Percentiles rank a stretch among this genome's conserved stretches.
phyloP scores from a whole-genome alignment of 2,329 filamentous ascomycete genomes.

The Sporothrix brasiliensis region DNA sequence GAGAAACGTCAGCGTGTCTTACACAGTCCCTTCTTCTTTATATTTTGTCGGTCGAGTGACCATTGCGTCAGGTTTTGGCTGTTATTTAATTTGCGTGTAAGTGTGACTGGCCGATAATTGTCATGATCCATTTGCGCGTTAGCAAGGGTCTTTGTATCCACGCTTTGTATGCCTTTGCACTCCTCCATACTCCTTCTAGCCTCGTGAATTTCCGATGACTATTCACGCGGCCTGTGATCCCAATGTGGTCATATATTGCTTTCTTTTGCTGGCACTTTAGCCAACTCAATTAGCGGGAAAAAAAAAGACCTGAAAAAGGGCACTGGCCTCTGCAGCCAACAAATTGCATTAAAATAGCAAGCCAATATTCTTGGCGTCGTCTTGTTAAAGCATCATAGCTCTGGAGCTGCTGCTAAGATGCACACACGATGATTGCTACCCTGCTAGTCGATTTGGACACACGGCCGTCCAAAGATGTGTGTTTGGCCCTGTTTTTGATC shows the following conservation, averaged over 20 bases:
- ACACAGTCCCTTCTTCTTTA: no score
- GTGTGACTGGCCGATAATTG: background rate
- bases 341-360: background rate
- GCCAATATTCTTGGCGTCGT: background rate
- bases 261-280: background rate
- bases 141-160: background rate
- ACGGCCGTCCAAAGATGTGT: background rate
- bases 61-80: background rate
- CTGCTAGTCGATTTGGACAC: background rate
- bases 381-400: background rate
- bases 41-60: background rate
- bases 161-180: background rate
- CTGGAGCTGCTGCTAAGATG: background rate
- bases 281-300: no score
- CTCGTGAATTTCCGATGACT: background rate
- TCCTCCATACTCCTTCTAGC: background rate
- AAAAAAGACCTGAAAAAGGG: background rate
- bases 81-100: background rate
- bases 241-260: conserved; percentile 6
- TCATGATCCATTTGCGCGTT: background rate
- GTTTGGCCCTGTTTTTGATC: background rate
- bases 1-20: no score
- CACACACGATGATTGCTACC: background rate
- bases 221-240: background rate
- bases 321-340: background rate